Conservation (phyloP, 306 rosid genomes). For the Glycine tomentella region DNA sequence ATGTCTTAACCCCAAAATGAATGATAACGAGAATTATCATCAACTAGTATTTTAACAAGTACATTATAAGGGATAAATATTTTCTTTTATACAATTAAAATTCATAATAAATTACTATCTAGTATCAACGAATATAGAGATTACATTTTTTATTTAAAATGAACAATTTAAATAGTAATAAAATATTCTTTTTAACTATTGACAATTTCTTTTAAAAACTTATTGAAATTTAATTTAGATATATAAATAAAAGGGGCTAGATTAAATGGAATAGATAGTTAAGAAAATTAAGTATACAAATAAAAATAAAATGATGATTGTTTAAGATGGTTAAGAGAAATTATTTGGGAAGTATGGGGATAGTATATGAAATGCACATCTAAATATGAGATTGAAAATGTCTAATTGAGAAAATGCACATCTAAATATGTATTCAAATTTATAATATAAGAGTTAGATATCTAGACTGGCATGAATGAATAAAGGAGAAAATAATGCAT, state of each 20-base stretch:
- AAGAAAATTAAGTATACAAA: too few species aligned
- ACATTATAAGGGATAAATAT: too few species aligned
- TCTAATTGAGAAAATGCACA: background rate
- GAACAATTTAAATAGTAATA: background rate
- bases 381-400: background rate
- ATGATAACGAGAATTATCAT: background rate
- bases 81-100: background rate
- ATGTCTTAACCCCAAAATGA: constrained; percentile 3
- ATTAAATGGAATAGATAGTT: background rate
- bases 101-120: background rate
- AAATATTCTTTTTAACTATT: background rate
- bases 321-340: background rate
- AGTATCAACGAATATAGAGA: too few species aligned
- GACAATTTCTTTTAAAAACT: background rate
- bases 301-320: background rate
- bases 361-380: background rate
- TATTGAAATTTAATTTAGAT: background rate
- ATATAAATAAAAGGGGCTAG: background rate
- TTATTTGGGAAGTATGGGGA: background rate
- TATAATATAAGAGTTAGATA: constrained; percentile 13
- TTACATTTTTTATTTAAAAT: too few species aligned
- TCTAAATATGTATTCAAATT: background rate
- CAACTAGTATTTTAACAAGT: background rate
- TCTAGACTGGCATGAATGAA: constrained; percentile 24
- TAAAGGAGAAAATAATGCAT: constrained; percentile 23